These are phyloP conservation scores for Silene latifolia DNA, from an alignment of 148 eudicot genomes.

Conservation along the genomic window DNA sequence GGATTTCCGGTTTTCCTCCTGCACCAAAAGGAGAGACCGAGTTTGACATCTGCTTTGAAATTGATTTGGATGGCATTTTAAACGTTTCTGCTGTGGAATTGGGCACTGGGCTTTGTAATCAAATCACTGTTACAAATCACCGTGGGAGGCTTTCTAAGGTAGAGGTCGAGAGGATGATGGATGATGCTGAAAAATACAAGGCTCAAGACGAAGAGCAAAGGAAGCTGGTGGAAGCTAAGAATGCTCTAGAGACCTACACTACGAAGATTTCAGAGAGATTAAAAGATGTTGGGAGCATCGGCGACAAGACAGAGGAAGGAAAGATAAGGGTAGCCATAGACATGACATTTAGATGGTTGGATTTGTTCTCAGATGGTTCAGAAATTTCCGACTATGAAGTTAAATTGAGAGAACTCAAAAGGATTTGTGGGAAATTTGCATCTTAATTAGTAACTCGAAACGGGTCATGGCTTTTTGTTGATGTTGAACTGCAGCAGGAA, in stretches of 20 bases:
- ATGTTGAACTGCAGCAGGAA: too few relatives aligned
- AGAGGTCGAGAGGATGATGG: not conserved
- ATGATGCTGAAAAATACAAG: constrained; percentile 5
- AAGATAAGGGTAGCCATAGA: too few relatives aligned
- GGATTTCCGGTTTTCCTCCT: constrained; percentile 3
- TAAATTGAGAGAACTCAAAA: too few relatives aligned
- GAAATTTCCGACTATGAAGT: too few relatives aligned
- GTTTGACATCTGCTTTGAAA: constrained; percentile 12
- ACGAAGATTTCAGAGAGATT: not conserved
- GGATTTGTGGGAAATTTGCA: too few relatives aligned
- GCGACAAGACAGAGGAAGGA: too few relatives aligned
- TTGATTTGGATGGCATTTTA: constrained; percentile 23
- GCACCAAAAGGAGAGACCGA: not conserved
- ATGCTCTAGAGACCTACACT: not conserved
- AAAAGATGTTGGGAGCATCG: not conserved
- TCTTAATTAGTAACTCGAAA: too few relatives aligned
- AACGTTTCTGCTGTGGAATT: constrained; percentile 11
- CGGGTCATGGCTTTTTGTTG: too few relatives aligned
- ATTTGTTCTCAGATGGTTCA: too few relatives aligned
- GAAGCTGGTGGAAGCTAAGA: not conserved
- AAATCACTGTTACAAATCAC: constrained; percentile 21
- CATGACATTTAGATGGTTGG: too few relatives aligned
- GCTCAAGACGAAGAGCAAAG: not conserved
- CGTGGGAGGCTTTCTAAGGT: constrained; percentile 11
- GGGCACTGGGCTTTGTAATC: constrained; percentile 17